Conservation (phyloP, 495 filamentous ascomycete genomes). For the Friedmanniomyces simplex region DNA sequence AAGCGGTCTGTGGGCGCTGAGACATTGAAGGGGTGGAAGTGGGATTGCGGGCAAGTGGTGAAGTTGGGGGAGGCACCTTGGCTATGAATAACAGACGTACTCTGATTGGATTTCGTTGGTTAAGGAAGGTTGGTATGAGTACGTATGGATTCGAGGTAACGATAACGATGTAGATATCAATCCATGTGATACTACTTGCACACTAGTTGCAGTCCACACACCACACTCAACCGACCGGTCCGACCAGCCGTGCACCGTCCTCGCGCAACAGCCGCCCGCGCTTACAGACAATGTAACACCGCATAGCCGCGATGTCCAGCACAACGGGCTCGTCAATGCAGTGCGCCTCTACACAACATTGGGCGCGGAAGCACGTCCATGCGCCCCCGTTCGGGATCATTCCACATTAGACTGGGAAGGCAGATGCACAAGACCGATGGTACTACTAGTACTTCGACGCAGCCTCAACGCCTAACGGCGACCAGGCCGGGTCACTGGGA, state of each 20-base stretch:
- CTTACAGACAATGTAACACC: background rate
- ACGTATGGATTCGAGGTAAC: no score
- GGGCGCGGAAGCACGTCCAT: background rate
- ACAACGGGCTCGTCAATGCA: background rate
- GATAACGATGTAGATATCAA: no score
- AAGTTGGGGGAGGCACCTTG: conserved; percentile 6
- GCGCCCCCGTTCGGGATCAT: background rate
- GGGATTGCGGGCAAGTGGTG: conserved; percentile 6
- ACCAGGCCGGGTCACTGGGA: background rate
- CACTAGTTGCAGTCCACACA: no score
- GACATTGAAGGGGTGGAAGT: conserved; percentile 21
- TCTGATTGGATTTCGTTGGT: background rate
- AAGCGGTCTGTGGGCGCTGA: conserved; percentile 25
- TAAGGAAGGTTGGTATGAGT: no score
- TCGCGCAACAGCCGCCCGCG: background rate
- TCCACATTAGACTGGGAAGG: background rate
- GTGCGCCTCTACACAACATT: background rate
- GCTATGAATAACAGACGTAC: conserved; percentile 1
- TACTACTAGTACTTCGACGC: background rate
- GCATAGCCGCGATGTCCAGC: background rate
- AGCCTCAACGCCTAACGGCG: no score
- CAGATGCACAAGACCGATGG: background rate
- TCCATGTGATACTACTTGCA: no score
- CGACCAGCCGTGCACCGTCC: no score
- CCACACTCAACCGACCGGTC: no score